phyloP scores from a whole-genome alignment of 768 basidiomycete genomes.

The Clavulina sp. region DNA sequence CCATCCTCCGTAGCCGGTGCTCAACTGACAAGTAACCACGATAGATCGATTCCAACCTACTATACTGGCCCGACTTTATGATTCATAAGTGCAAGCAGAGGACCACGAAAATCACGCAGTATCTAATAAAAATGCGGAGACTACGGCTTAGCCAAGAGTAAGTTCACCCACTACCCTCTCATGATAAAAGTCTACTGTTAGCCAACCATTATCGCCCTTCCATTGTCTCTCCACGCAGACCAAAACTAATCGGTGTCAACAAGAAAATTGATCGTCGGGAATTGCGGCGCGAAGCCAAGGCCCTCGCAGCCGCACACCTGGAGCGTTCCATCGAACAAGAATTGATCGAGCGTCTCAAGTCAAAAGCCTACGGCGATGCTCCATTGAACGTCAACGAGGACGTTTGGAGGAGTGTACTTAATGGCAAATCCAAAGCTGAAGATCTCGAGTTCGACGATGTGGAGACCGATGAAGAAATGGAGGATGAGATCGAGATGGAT shows the following conservation, averaged over 20 bases:
- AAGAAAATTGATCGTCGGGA: conserved; percentile 94
- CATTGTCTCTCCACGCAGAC: conserved; percentile 29
- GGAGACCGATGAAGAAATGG: conserved; percentile 32
- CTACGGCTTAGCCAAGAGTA: conserved; percentile 75
- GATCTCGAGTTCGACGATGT: conserved; percentile 31
- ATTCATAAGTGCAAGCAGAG: conserved; percentile 99
- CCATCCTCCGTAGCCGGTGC: background rate
- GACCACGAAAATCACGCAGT: conserved; percentile 96
- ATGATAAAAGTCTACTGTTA: background rate
- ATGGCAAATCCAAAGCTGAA: conserved; percentile 37
- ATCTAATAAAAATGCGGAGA: conserved; percentile 94
- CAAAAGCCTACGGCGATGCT: conserved; percentile 92
- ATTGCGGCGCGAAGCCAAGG: conserved; percentile 83
- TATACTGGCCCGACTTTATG: conserved; percentile 97
- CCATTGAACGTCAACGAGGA: conserved; percentile 96
- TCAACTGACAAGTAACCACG: background rate
- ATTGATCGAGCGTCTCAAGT: conserved; percentile 84
- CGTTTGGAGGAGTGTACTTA: conserved; percentile 85
- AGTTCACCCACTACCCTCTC: conserved; percentile 18
- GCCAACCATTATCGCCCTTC: background rate
- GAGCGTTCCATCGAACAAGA: conserved; percentile 94
- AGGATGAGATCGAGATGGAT: conserved; percentile 37
- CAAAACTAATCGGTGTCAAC: conserved; percentile 86
- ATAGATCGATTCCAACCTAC: conserved; percentile 85
- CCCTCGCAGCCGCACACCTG: conserved; percentile 84